phyloP scores from a whole-genome alignment of 345 rosid genomes.

The Gossypium herbaceum region DNA sequence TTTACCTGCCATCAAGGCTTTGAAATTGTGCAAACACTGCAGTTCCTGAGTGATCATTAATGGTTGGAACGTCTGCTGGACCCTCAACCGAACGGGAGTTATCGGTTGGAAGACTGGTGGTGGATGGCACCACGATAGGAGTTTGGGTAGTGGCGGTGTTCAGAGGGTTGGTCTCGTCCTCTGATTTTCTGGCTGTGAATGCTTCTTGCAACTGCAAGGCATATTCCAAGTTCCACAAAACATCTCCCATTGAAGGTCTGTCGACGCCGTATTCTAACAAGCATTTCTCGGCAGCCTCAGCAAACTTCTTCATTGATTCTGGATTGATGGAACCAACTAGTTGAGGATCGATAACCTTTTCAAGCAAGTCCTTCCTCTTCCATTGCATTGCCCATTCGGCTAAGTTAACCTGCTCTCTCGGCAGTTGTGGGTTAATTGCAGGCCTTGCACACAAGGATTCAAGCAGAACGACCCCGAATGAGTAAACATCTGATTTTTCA shows the following conservation, averaged over 20 bases:
- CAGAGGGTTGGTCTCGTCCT: constrained; percentile 38
- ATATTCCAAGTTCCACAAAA: constrained; percentile 59
- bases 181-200: constrained; percentile 44
- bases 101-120: constrained; percentile 20
- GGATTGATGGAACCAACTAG: constrained; percentile 35
- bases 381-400: constrained; percentile 64
- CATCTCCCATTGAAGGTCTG: constrained; percentile 59
- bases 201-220: constrained; percentile 79
- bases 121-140: constrained; percentile 23
- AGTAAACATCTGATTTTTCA: constrained; percentile 53
- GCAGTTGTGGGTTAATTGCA: constrained; percentile 36
- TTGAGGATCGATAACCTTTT: constrained; percentile 45
- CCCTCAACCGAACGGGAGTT: constrained; percentile 23
- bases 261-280: constrained; percentile 47
- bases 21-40: constrained; percentile 61
- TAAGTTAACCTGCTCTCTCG: constrained; percentile 53
- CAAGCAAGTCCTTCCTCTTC: constrained; percentile 47
- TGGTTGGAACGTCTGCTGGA: constrained; percentile 37
- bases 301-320: constrained; percentile 46
- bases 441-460: constrained; percentile 21
- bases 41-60: constrained; percentile 62
- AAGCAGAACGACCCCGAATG: constrained; percentile 48
- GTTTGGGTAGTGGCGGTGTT: constrained; percentile 10
- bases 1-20: constrained; percentile 58
- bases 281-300: constrained; percentile 56